Percentiles rank a stretch among this genome's conserved stretches.
Evolutionary conservation across 2,329 filamentous ascomycete genomes (phyloP).

Genomic region (Ascochyta pisi): DNA sequence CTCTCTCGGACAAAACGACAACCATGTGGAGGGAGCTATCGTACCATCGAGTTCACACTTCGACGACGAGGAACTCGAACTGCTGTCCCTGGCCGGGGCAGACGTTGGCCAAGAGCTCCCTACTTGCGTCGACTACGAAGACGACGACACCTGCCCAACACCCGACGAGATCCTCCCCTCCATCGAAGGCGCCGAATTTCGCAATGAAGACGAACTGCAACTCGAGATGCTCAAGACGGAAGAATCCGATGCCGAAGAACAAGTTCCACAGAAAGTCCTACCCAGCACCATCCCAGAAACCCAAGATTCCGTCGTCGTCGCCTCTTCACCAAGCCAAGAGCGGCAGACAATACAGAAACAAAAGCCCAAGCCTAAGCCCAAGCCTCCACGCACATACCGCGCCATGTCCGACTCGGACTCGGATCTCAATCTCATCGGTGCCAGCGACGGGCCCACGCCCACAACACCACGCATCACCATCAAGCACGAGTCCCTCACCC

Average conservation of each 20-base stretch:
- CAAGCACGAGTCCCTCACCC: slow-evolving; percentile 33
- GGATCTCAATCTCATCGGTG: slow-evolving; percentile 13
- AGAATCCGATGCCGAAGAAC: neutral
- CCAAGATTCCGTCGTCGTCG: neutral
- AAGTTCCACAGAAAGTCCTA: slow-evolving; percentile 1
- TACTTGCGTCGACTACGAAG: slow-evolving; percentile 1
- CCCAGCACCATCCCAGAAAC: slow-evolving; percentile 13
- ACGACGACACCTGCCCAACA: slow-evolving; percentile 12
- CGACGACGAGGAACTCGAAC: slow-evolving; percentile 37
- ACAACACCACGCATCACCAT: slow-evolving; percentile 21
- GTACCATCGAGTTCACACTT: slow-evolving; percentile 30
- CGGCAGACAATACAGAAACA: neutral
- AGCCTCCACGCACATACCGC: slow-evolving; percentile 2
- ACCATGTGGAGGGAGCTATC: neutral
- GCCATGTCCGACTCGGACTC: slow-evolving; percentile 14
- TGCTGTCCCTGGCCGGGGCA: slow-evolving; percentile 33
- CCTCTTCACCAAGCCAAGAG: slow-evolving; percentile 2
- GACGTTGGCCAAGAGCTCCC: slow-evolving; percentile 18
- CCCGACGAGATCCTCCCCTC: slow-evolving; percentile 33
- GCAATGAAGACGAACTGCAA: slow-evolving; percentile 26
- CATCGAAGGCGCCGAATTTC: slow-evolving; percentile 26
- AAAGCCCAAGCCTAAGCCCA: neutral
- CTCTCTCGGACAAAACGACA: slow-evolving; percentile 29
- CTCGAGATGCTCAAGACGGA: slow-evolving; percentile 15
- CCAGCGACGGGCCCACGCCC: slow-evolving; percentile 3